These are phyloP conservation scores for Aspergillus persii DNA, from an alignment of 2,329 filamentous ascomycete genomes.

Conservation along the genomic window DNA sequence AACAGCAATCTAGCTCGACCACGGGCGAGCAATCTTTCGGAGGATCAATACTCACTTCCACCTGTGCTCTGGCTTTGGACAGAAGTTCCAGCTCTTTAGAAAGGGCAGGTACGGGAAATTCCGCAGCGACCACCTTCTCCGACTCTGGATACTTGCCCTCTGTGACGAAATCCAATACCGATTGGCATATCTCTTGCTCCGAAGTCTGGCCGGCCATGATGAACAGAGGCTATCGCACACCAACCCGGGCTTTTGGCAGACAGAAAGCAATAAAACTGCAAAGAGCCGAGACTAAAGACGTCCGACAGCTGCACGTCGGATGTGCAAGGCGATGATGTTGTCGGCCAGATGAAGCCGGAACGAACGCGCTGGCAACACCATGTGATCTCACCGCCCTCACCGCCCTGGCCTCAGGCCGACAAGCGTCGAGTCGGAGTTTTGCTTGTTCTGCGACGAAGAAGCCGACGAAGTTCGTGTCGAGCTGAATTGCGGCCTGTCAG, in stretches of 20 bases:
- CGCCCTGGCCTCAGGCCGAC: slow-evolving; percentile 10
- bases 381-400: slow-evolving; percentile 33
- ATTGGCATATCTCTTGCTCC: slow-evolving; percentile 51
- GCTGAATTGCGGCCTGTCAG: not conserved
- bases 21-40: not conserved
- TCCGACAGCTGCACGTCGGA: not conserved
- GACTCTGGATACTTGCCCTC: slow-evolving; percentile 56
- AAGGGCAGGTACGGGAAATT: slow-evolving; percentile 50
- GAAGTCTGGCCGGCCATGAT: slow-evolving; percentile 38
- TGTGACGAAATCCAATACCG: slow-evolving; percentile 63
- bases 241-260: not conserved
- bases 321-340: not conserved
- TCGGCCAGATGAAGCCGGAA: not conserved
- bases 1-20: not conserved
- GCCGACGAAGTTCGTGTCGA: not conserved
- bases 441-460: not conserved
- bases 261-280: not conserved
- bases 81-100: slow-evolving; percentile 52
- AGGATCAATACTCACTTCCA: slow-evolving; percentile 46
- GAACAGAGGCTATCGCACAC: slow-evolving; percentile 3
- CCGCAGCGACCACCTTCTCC: slow-evolving; percentile 54
- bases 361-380: slow-evolving; percentile 26
- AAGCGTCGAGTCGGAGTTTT: not conserved
- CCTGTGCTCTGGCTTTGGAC: slow-evolving; percentile 50
- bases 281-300: not conserved